Evolutionary conservation across 2,329 filamentous ascomycete genomes (phyloP).

Genomic region (Exophiala bonariae): DNA sequence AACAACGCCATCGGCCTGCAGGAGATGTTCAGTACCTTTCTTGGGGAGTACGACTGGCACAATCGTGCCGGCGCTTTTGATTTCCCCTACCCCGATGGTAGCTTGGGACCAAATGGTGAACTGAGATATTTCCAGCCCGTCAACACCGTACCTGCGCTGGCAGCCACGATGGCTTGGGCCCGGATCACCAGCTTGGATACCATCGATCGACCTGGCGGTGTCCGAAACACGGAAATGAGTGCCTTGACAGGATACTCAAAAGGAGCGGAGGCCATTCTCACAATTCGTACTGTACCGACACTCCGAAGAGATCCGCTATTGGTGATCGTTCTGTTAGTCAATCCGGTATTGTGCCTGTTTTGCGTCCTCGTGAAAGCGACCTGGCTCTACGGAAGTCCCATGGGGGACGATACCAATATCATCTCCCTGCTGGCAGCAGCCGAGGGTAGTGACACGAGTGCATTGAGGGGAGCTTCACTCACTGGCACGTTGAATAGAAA

Average conservation of each 20-base stretch:
- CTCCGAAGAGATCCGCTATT: conserved; percentile 6
- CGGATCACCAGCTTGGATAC: conserved; percentile 12
- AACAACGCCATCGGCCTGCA: conserved; percentile 11
- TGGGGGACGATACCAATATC: conserved; percentile 10
- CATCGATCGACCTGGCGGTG: conserved; percentile 8
- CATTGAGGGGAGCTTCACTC: too few species aligned
- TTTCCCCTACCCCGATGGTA: conserved; percentile 12
- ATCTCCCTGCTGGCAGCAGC: conserved; percentile 10
- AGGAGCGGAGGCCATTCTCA: conserved; percentile 2
- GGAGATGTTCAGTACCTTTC: conserved; percentile 13
- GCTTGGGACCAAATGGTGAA: neutral
- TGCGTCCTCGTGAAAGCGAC: conserved; percentile 9
- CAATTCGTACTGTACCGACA: conserved; percentile 6
- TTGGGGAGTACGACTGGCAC: conserved; percentile 19
- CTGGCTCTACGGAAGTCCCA: conserved; percentile 8
- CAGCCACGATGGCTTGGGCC: conserved; percentile 21
- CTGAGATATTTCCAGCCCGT: conserved; percentile 6
- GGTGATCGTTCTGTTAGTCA: conserved; percentile 7
- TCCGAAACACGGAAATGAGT: conserved; percentile 3
- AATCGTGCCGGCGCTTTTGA: conserved; percentile 12
- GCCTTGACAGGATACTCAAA: conserved; percentile 11
- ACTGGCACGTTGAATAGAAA: too few species aligned
- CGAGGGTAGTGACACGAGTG: neutral
- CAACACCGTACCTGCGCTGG: conserved; percentile 14
- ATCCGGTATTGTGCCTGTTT: conserved; percentile 7